Evolutionary conservation across 441 rosid species (phyloP), one percentile per base, ranked within the genome.

Genomic region (Viola pubescens): DNA sequence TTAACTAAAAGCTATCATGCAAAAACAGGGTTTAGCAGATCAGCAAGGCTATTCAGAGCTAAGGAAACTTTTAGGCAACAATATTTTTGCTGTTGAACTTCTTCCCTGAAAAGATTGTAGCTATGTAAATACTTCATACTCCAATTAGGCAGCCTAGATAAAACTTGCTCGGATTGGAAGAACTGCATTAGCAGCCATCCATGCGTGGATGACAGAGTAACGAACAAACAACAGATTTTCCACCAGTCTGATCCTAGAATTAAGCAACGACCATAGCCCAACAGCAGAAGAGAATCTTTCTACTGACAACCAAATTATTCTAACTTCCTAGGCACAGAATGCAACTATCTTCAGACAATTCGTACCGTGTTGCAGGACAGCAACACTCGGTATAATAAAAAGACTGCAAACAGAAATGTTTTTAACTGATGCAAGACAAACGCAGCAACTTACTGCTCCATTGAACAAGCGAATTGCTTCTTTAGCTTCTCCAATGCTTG

Each of bases 381-480:
- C 34, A 26, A 26, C 34, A 26, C 34, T 26, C 34, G 3, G 34
- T 26, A 26, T 26, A 26, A 26, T 26, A 26, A 2, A 26, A 26
- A 26, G 34, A 26, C 34, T 26, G 34, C 34, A 26, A 26, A 26
- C 34, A 26, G 34, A 26, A 26, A 26, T 26, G 34, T 2, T 1
- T 26, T 26, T 2, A 2, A 26, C 34, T 26, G 34, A 26, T 26
- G 34, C 34, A 26, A 26, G 34, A 26, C 34, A 26, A 26, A 26
- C 34, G 3, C 34, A 26, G 34, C 34, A 1, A 77, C 97, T 81
- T 69, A 89, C 97, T 53, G 97, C 79, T 73, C 85, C 87, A 77
- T 87, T 80, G 64, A 85, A 81, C 85, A 81, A 68, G 54, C 77
- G 75, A 64, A 92, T 92, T 2, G 98, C 97, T 59, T 86, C 82